Conservation (phyloP, 1,284 basidiomycete genomes). For the Ustilago curta region DNA sequence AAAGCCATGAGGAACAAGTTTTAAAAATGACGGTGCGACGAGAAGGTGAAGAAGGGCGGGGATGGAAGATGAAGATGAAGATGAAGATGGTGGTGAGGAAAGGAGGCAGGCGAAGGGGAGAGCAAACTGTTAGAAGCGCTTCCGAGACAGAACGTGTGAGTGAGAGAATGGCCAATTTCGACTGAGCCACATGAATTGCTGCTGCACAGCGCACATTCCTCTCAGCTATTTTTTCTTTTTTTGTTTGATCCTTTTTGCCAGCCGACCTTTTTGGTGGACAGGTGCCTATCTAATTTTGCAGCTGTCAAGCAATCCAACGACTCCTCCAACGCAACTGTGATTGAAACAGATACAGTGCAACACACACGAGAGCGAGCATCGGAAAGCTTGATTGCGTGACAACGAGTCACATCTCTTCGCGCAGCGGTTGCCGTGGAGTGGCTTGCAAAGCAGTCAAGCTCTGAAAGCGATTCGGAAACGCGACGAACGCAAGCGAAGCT, state of each 20-base stretch:
- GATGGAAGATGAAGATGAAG: background rate
- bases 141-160: background rate
- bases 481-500: constrained; percentile 12
- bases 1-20: background rate
- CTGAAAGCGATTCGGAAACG: constrained; percentile 2
- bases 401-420: too few relatives aligned
- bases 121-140: too few relatives aligned
- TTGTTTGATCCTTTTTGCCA: background rate
- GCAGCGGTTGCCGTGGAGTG: background rate
- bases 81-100: background rate
- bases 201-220: constrained; percentile 1
- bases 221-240: constrained; percentile 1
- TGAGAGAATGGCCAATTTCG: background rate
- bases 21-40: background rate
- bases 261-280: background rate
- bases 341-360: background rate
- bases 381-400: background rate
- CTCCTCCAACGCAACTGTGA: too few relatives aligned
- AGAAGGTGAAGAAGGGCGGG: background rate
- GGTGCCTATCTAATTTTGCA: too few relatives aligned
- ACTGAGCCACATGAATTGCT: constrained; percentile 4
- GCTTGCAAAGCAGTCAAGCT: too few relatives aligned
- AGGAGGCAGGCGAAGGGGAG: too few relatives aligned
- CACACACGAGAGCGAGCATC: background rate
- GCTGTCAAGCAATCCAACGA: constrained; percentile 1